These are phyloP conservation scores for Berberis thunbergii DNA, from an alignment of 164 flowering plant genomes.

Conservation along the genomic window DNA sequence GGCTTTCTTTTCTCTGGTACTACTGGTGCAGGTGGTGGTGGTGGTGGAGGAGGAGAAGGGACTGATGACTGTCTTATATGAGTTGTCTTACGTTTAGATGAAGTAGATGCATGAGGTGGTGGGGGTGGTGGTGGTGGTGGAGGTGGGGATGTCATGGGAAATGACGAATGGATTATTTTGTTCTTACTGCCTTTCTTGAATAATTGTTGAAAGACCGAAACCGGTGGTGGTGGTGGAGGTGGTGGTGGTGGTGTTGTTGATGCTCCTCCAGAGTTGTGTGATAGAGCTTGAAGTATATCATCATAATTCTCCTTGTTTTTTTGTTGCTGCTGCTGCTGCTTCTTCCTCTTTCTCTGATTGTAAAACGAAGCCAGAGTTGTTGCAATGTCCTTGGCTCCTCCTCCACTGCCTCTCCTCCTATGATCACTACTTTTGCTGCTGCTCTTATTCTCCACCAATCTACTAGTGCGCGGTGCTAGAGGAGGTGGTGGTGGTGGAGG, in stretches of 20 bases:
- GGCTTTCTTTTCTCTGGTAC: slow-evolving; percentile 10
- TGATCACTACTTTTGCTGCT: slow-evolving; percentile 10
- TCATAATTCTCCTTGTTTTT: slow-evolving; percentile 24
- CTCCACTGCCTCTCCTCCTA: slow-evolving; percentile 38
- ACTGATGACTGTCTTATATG: slow-evolving; percentile 9
- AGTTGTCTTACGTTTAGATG: slow-evolving; percentile 16
- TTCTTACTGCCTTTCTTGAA: slow-evolving; percentile 26
- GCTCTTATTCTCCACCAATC: slow-evolving; percentile 19
- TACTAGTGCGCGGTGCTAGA: not conserved
- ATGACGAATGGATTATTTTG: slow-evolving; percentile 21
- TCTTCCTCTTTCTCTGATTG: slow-evolving; percentile 48
- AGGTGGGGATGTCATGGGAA: slow-evolving; percentile 16
- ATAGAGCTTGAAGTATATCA: slow-evolving; percentile 10
- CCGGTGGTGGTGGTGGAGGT: slow-evolving; percentile 38
- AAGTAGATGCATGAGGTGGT: slow-evolving; percentile 28
- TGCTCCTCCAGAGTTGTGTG: not conserved
- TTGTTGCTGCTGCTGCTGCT: slow-evolving; percentile 14
- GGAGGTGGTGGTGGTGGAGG: slow-evolving; percentile 19
- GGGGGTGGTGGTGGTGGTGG: slow-evolving; percentile 15
- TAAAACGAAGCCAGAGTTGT: slow-evolving; percentile 49
- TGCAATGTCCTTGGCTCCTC: slow-evolving; percentile 53
- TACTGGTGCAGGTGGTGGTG: slow-evolving; percentile 14
- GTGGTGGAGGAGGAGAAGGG: slow-evolving; percentile 20
- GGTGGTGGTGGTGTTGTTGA: slow-evolving; percentile 14
- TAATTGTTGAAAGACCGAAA: slow-evolving; percentile 21